Evolutionary conservation across 257 asterid species (phyloP), one percentile per base, ranked within the genome.

Genomic region (Plectranthus barbatus): DNA sequence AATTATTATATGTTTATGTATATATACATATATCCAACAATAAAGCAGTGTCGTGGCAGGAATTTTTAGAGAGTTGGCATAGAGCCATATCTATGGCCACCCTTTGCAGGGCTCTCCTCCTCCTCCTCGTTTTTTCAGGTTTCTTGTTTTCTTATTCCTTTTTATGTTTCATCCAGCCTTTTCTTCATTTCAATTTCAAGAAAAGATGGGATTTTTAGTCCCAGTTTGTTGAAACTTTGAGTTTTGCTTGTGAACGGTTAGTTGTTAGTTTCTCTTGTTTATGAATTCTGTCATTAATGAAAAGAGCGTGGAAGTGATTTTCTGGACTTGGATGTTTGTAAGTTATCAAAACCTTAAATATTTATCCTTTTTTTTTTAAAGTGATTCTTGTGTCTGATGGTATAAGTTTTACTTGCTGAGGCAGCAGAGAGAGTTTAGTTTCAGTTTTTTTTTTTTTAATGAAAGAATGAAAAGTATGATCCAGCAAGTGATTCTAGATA

Each of bases 51-150:
- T 56, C 11, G 85, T 60, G 82, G 79, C 72, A 70, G 62, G 83
- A 67, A 71, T 83, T 57, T 55, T 68, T 66, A 74, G 66, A 75
- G 68, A 75, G 86, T 74, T 75, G 85, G 81, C 83, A 59, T 9
- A 56, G 56, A 39, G 80, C 75, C n/a, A n/a, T 71, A 84, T 85
- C 75, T 71, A 86, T 85, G 97, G 88, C 88, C 81, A 76, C 77
- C 81, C 58, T 70, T 71, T 80, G 73, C 81, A 18, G 78, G 72
- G 62, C 81, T 79, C 80, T 87, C 44, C 76, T 78, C n/a, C 73
- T 85, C 60, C 79, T 81, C 73, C 72, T 81, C 31, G 5, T 26
- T 26, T 26, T 26, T 26, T 26, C 31, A 26, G 31, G 31, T 26
- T 26, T 26, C 31, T 26, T 26, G 2, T 26, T 5, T 26, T 26